These are phyloP conservation scores for Schizochytrium sp. DNA, from an alignment of 108 stramenopile species.

Conservation along the genomic window DNA sequence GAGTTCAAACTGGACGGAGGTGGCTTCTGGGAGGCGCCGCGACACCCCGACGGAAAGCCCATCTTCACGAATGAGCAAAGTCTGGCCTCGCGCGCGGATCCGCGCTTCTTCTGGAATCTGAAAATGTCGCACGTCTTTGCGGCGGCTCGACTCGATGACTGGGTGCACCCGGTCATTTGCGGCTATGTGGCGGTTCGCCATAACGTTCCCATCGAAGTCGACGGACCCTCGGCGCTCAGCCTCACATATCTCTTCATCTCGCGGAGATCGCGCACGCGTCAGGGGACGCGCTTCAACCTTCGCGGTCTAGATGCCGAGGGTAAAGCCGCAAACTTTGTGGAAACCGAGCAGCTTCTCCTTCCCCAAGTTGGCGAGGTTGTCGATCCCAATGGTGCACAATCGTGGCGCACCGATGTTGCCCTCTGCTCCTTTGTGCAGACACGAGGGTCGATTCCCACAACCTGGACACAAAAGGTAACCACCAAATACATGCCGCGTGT, in stretches of 20 bases:
- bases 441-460: conserved; percentile 83
- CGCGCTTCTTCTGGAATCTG: conserved; percentile 91
- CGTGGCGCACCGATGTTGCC: not conserved
- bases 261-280: conserved; percentile 70
- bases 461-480: conserved; percentile 80
- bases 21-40: conserved; percentile 20
- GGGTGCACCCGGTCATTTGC: conserved; percentile 70
- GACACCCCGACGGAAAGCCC: not conserved
- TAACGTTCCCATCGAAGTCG: conserved; percentile 22
- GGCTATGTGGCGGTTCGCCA: conserved; percentile 73
- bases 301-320: conserved; percentile 82
- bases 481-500: conserved; percentile 79
- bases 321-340: conserved; percentile 82
- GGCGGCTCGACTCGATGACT: conserved; percentile 41
- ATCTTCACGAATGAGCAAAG: not conserved
- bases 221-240: conserved; percentile 18
- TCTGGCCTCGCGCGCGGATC: conserved; percentile 45
- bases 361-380: not conserved
- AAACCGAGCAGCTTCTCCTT: conserved; percentile 81
- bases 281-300: conserved; percentile 82
- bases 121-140: conserved; percentile 54
- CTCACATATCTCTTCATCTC: conserved; percentile 72
- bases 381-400: not conserved
- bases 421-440: conserved; percentile 61
- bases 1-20: not conserved